These are phyloP conservation scores for Yarrowia phangngaensis DNA, from an alignment of 805 yeast species.

Conservation along the genomic window DNA sequence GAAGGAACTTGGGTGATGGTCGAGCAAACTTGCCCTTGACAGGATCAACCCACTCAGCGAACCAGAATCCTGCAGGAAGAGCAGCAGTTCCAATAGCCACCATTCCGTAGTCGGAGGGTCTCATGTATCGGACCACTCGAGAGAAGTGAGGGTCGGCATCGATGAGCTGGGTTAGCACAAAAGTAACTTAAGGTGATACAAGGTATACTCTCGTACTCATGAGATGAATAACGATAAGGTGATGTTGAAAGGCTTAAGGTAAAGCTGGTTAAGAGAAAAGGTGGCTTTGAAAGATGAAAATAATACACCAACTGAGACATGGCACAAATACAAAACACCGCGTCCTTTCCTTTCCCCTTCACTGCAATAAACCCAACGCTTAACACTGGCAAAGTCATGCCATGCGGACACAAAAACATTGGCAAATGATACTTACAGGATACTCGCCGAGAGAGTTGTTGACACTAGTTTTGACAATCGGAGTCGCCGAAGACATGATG, in stretches of 20 bases:
- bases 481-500: constrained; percentile 26
- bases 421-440: constrained; percentile 16
- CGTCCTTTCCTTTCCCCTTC: no score
- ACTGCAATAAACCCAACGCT: no score
- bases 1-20: constrained; percentile 55
- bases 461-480: constrained; percentile 25
- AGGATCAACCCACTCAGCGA: constrained; percentile 49
- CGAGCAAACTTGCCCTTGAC: constrained; percentile 45
- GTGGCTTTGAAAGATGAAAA: no score
- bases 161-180: constrained; percentile 45
- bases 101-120: constrained; percentile 59
- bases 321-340: no score
- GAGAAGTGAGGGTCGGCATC: constrained; percentile 76
- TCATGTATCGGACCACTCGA: constrained; percentile 67
- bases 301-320: no score
- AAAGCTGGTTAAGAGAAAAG: no score
- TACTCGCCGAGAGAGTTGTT: constrained; percentile 24
- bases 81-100: constrained; percentile 49
- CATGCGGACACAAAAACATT: no score
- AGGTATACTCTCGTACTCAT: background rate
- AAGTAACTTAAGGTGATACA: background rate
- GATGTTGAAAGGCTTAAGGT: no score
- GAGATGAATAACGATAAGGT: no score
- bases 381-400: no score
- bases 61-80: constrained; percentile 48